Percentiles rank a stretch among this genome's conserved stretches.
Conservation (phyloP, 2,329 filamentous ascomycete genomes). For the Trichoderma sp. region DNA sequence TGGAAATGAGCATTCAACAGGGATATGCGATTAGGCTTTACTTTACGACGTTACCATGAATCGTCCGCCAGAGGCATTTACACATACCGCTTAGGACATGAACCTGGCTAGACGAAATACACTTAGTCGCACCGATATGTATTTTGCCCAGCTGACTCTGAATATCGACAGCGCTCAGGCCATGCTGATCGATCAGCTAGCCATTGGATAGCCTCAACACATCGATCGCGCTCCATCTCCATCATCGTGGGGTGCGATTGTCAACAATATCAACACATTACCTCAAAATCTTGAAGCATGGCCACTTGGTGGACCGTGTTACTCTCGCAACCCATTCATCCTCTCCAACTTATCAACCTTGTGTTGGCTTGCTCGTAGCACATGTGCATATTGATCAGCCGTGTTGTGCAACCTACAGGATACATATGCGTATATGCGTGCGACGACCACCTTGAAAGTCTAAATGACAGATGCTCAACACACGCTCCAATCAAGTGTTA, state of each 20-base stretch:
- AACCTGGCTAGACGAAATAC: background rate
- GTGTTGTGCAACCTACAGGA: conserved; percentile 22
- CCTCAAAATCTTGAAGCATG: background rate
- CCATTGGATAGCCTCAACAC: background rate
- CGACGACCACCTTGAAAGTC: conserved; percentile 23
- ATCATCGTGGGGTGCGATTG: background rate
- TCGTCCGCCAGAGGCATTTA: background rate
- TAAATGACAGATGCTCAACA: background rate
- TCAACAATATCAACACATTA: background rate
- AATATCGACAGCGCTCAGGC: background rate
- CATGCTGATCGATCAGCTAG: background rate
- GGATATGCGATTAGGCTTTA: background rate
- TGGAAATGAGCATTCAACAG: background rate
- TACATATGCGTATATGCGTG: conserved; percentile 29
- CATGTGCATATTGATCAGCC: background rate
- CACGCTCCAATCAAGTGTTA: background rate
- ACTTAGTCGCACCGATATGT: background rate
- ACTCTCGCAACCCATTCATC: background rate
- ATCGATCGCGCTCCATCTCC: background rate
- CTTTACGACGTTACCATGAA: background rate
- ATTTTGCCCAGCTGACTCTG: background rate
- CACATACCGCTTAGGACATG: background rate
- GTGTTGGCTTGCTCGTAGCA: background rate
- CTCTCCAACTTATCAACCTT: background rate
- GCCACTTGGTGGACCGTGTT: background rate